Evolutionary conservation across 1,284 basidiomycete species (phyloP).

Genomic region (Trichosporon coremiiforme): DNA sequence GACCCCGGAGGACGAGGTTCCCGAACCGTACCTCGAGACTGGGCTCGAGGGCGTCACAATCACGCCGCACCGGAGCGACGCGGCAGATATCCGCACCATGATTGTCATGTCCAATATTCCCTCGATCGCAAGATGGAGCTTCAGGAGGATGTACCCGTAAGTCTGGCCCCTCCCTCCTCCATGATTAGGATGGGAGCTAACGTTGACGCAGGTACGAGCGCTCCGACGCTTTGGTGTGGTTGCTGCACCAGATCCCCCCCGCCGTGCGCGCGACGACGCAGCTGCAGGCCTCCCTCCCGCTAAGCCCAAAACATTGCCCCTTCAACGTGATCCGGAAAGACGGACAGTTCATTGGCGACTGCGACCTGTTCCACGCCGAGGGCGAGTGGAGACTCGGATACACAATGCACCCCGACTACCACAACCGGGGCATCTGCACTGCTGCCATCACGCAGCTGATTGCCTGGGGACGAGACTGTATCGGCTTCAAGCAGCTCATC

Average conservation of each 20-base stretch:
- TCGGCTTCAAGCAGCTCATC: neutral
- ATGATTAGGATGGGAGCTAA: too few species aligned
- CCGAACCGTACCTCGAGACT: neutral
- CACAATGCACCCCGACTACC: slow-evolving; percentile 3
- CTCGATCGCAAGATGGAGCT: neutral
- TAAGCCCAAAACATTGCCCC: neutral
- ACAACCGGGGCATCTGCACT: neutral
- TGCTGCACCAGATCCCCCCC: slow-evolving; percentile 4
- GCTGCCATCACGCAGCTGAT: neutral
- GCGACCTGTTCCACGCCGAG: neutral
- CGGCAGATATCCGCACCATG: neutral
- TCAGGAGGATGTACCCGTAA: slow-evolving; percentile 1
- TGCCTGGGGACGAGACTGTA: neutral
- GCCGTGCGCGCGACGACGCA: neutral
- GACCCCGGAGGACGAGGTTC: neutral
- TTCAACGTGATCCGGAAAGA: neutral
- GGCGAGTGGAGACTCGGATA: slow-evolving; percentile 7
- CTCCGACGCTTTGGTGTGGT: neutral
- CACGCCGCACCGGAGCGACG: neutral
- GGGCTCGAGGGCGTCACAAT: neutral
- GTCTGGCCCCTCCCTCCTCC: too few species aligned
- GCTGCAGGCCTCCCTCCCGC: neutral
- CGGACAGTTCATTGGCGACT: neutral
- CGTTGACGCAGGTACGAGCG: slow-evolving; percentile 8
- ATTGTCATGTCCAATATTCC: neutral